These are phyloP conservation scores for Pseudozyma thailandica DNA, from an alignment of 1,284 basidiomycete species.

Conservation along the genomic window DNA sequence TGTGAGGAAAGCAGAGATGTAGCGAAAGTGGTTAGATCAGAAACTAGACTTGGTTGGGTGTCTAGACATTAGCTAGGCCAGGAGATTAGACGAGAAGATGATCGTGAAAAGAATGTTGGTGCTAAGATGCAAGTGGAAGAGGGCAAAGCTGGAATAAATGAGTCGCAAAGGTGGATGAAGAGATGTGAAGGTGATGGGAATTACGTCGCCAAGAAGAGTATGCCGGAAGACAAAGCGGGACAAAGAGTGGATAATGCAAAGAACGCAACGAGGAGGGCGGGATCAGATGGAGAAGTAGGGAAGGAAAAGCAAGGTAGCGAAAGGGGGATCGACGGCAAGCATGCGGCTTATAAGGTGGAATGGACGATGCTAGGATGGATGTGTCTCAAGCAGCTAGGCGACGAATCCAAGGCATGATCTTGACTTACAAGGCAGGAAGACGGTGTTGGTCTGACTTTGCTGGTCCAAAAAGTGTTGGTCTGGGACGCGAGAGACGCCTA, in stretches of 20 bases:
- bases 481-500: background rate
- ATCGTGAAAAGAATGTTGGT: constrained; percentile 9
- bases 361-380: constrained; percentile 16
- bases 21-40: constrained; percentile 6
- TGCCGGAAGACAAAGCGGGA: background rate
- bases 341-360: constrained; percentile 38
- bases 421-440: constrained; percentile 3
- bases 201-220: background rate
- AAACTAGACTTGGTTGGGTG: background rate
- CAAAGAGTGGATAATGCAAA: background rate
- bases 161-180: background rate
- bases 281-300: background rate
- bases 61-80: background rate
- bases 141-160: background rate
- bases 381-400: constrained; percentile 18
- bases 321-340: constrained; percentile 34
- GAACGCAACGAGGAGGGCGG: background rate
- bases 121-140: background rate
- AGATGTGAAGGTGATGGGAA: background rate
- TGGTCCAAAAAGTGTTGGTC: background rate
- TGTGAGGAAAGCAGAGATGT: constrained; percentile 1
- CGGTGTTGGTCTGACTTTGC: background rate
- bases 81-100: constrained; percentile 15
- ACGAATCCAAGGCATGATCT: background rate
- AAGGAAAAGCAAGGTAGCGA: constrained; percentile 1